Evolutionary conservation across 306 rosid genomes (phyloP), one percentile per base, ranked within the genome.

Genomic region (Fagus crenata): DNA sequence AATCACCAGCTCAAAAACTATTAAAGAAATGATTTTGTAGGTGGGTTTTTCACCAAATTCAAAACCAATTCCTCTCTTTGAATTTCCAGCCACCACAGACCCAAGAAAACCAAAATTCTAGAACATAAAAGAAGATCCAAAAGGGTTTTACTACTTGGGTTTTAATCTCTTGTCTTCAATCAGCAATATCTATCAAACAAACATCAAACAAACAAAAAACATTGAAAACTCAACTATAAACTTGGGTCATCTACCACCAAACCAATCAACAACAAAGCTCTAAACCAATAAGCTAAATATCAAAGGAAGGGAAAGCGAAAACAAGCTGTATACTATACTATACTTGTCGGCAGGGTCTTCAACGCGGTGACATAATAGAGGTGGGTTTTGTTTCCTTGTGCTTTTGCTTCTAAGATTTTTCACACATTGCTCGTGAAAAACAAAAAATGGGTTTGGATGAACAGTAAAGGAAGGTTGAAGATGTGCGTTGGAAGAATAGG

Each of bases 161-260:
- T 79, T 71, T 51, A 31, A 31, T 43, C 46, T 54, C 74, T 51
- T 22, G 14, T 22, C 5, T 36, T 32, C 63, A 71, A 63, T 55
- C 73, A 68, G 33, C 71, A 51, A 40, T 42, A 32, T 36, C 60
- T 2, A 77, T 36, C 69, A 28, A 39, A 69, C 70, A 28, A 72
- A 53, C 69, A n/a, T n/a, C n/a, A 36, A 7, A 17, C 37, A 55
- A 71, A 12, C 31, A 41, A 17, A 73, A 54, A 54, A n/a, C 59
- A 53, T 73, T 7, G 31, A 73, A 77, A 61, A 9, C 58, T 75
- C 60, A 72, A 40, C 58, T 8, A 6, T 33, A 67, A 22, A 61
- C 41, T 67, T 83, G 39, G 77, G 78, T 37, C 46, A 82, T 70
- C 79, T 69, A 80, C 17, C 75, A 74, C 63, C 74, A 73, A 33